Evolutionary conservation across 495 filamentous ascomycete species (phyloP).

Genomic region (Neurospora tetrasperma): DNA sequence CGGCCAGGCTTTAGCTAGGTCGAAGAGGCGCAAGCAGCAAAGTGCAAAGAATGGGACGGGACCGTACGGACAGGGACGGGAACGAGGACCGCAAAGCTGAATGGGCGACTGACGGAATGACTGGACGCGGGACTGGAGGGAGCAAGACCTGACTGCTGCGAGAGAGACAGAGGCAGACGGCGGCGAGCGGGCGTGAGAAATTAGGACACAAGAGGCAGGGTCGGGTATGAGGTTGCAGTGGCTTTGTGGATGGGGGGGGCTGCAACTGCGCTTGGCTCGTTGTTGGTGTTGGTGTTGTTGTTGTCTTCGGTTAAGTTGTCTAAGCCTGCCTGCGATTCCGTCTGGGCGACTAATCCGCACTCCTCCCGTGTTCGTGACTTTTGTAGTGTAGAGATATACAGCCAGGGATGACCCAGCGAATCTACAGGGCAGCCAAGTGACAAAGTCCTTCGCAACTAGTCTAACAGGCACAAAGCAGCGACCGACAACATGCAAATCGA

Average conservation of each 20-base stretch:
- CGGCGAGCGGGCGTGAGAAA: constrained; percentile 10
- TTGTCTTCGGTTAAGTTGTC: not conserved
- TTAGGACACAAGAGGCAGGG: constrained; percentile 11
- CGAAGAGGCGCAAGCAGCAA: not conserved
- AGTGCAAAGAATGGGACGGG: not conserved
- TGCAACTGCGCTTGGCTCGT: constrained; percentile 1
- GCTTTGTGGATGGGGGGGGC: constrained; percentile 1
- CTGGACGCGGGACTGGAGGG: not conserved
- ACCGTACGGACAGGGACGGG: not conserved
- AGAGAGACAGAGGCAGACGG: constrained; percentile 5
- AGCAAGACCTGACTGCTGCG: not conserved
- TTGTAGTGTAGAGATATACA: not conserved
- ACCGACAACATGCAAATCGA: not conserved
- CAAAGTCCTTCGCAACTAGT: not conserved
- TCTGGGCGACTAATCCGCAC: not conserved
- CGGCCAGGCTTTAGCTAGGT: constrained; percentile 8
- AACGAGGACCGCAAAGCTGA: not conserved
- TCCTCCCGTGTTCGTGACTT: not conserved
- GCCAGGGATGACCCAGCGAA: not conserved
- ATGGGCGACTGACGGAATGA: constrained; percentile 1
- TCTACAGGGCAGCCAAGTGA: not conserved
- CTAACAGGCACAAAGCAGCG: not conserved
- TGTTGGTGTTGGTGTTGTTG: not conserved
- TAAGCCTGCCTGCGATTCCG: not conserved
- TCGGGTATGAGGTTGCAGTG: constrained; percentile 3